A percentile compares a stretch with the other conserved stretches of the same genome.
These are phyloP conservation scores for Hypoxylon sp. DNA, from an alignment of 2,329 filamentous ascomycete species.

Conservation along the genomic window DNA sequence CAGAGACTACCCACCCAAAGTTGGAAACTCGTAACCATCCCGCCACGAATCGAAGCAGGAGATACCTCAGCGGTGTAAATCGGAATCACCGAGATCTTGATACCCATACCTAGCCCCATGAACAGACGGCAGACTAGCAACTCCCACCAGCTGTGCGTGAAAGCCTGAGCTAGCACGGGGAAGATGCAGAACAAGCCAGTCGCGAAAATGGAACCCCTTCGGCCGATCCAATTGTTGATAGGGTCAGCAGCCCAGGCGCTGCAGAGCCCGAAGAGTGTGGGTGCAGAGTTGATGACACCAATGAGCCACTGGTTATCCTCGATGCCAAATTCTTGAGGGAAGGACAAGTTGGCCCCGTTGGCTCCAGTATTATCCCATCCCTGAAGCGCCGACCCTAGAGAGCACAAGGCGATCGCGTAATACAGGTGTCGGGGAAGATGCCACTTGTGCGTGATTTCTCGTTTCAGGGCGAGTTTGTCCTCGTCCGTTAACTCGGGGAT, in stretches of 20 bases:
- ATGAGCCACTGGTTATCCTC: constrained; percentile 25
- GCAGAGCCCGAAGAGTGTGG: constrained; percentile 28
- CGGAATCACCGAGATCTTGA: constrained; percentile 28
- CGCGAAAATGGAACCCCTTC: constrained; percentile 20
- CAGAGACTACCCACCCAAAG: constrained; percentile 20
- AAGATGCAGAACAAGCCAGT: constrained; percentile 26
- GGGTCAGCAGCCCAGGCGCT: constrained; percentile 27
- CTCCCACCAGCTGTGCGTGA: constrained; percentile 25
- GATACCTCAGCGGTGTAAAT: constrained; percentile 28
- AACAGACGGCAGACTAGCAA: constrained; percentile 20
- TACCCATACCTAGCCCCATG: constrained; percentile 27
- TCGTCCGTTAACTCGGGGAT: constrained; percentile 25
- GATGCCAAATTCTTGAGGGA: constrained; percentile 26
- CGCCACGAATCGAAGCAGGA: constrained; percentile 27
- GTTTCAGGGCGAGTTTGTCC: constrained; percentile 18
- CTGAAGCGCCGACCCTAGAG: constrained; percentile 24
- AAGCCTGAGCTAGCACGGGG: constrained; percentile 23
- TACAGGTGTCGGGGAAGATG: constrained; percentile 25
- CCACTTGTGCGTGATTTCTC: constrained; percentile 27
- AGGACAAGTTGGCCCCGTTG: constrained; percentile 25
- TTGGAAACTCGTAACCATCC: constrained; percentile 26
- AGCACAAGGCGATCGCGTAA: constrained; percentile 27
- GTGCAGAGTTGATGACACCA: constrained; percentile 23
- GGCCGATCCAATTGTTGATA: constrained; percentile 25
- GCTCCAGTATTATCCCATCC: constrained; percentile 25